Evolutionary conservation across 2,329 filamentous ascomycete genomes (phyloP), one percentile per base, ranked within the genome.

Genomic region (Neopestalotiopsis rosae): DNA sequence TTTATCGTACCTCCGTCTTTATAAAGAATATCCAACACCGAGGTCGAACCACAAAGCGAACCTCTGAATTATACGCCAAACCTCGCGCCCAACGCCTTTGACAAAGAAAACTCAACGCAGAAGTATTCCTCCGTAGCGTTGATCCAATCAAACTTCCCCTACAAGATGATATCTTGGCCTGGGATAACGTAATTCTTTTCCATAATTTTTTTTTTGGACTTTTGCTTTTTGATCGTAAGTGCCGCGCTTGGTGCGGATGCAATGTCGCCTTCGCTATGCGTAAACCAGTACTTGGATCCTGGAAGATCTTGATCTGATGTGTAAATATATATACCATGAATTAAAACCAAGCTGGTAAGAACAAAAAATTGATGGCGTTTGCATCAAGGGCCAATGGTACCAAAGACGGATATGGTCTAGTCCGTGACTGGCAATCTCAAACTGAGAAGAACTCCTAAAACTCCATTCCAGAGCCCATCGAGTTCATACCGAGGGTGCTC

Each of bases 391-490:
- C n/a, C 34, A 24, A 40, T 40, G 59, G 40, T 5, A 40, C 30
- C 10, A 32, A 6, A 20, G n/a, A 14, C 24, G 13, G 57, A 7
- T 13, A 17, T 32, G 57, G 17, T 12, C 13, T 28, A 24, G 57
- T 9, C 24, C 28, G 28, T 20, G 9, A 14, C 28, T 61, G 57
- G 14, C 20, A 9, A 32, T 61, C n/a, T 40, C 79, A 74, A 62
- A 83, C 40, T 2, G 24, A 28, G 24, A 28, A 28, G 24, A 28
- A 28, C 24, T 28, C 24, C 24, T 76, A 80, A 70, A 82, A 85
- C 65, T 84, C 81, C 70, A 84, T 74, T 7, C 83, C 82, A 2
- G 77, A 69, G 5, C 78, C 79, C 68, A 83, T 76, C 14, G 77
- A 75, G 58, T 76, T 78, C 66, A 84, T 76, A 5, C 77, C 77